Percentiles rank a stretch among this genome's conserved stretches.
These are phyloP conservation scores for Pisolithus albus DNA, from an alignment of 768 basidiomycete species.

Conservation along the genomic window DNA sequence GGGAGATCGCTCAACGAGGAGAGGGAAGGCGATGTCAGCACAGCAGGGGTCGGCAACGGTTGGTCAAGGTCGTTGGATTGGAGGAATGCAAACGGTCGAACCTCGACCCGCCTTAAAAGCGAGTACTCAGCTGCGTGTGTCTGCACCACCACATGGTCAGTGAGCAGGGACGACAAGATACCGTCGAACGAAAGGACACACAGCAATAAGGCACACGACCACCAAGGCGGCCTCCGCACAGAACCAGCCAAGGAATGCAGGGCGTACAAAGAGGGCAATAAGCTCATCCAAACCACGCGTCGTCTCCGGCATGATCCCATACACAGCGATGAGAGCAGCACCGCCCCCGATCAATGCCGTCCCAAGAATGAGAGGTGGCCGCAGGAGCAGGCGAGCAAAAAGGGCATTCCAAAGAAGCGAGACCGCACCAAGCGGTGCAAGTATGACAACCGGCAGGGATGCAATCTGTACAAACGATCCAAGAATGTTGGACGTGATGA, in stretches of 20 bases:
- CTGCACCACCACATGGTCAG: conserved; percentile 31
- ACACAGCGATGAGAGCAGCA: conserved; percentile 83
- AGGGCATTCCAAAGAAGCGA: conserved; percentile 93
- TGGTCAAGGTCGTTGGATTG: conserved; percentile 1
- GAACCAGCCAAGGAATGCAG: conserved; percentile 78
- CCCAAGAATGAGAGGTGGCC: conserved; percentile 77
- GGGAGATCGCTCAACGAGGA: conserved; percentile 29
- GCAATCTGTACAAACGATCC: conserved; percentile 91
- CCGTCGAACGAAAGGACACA: conserved; percentile 33
- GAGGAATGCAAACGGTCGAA: conserved; percentile 3
- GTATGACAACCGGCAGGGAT: conserved; percentile 88
- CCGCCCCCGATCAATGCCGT: conserved; percentile 84
- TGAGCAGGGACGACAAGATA: no score
- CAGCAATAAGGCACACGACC: conserved; percentile 51
- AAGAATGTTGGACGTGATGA: conserved; percentile 82
- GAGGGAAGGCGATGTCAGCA: conserved; percentile 29
- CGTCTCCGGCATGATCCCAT: conserved; percentile 86
- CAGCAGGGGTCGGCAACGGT: conserved; percentile 14
- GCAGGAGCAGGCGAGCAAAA: conserved; percentile 78
- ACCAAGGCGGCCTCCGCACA: conserved; percentile 59
- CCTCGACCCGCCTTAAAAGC: conserved; percentile 34
- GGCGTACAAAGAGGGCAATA: conserved; percentile 64
- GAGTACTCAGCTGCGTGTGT: conserved; percentile 70
- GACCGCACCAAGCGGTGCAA: conserved; percentile 89
- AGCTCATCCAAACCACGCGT: conserved; percentile 85